phyloP scores from a whole-genome alignment of 495 filamentous ascomycete species.

The Collariella sp. region DNA sequence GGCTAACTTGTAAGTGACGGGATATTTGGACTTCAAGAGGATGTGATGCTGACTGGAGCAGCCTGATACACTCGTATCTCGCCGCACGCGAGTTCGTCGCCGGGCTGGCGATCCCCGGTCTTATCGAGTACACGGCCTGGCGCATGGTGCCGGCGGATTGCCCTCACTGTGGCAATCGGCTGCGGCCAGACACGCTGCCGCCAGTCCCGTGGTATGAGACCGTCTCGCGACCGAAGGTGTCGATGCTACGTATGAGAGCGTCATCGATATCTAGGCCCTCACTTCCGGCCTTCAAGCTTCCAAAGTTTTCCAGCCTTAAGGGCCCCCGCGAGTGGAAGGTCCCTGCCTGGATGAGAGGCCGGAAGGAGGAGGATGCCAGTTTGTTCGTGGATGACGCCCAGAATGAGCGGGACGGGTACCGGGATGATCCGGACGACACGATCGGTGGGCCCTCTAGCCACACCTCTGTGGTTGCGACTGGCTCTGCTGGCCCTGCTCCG shows the following conservation, averaged over 20 bases:
- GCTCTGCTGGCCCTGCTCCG: background rate
- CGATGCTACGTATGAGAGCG: constrained; percentile 7
- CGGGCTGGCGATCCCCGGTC: constrained; percentile 30
- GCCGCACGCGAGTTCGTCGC: constrained; percentile 30
- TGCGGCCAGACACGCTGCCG: constrained; percentile 28
- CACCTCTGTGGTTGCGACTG: constrained; percentile 1
- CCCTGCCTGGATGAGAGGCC: constrained; percentile 23
- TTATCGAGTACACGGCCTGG: constrained; percentile 32
- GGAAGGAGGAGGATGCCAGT: constrained; percentile 11
- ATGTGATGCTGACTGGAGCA: constrained; percentile 1
- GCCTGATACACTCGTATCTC: constrained; percentile 33
- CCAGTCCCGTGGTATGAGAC: constrained; percentile 32
- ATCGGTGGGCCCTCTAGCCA: background rate
- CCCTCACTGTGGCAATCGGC: constrained; percentile 31
- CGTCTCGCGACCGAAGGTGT: constrained; percentile 17
- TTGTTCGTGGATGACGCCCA: constrained; percentile 27
- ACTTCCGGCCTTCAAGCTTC: constrained; percentile 5
- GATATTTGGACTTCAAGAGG: background rate
- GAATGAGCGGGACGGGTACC: constrained; percentile 12
- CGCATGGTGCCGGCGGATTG: constrained; percentile 32
- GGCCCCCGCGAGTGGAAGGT: constrained; percentile 21
- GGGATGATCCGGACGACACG: constrained; percentile 16
- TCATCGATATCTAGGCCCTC: constrained; percentile 1
- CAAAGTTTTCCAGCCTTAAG: constrained; percentile 12
- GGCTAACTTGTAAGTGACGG: constrained; percentile 31